Percentiles rank a stretch among this genome's conserved stretches.
These are phyloP conservation scores for Raphanus hybrid DNA, from an alignment of 441 rosid species.

Conservation along the genomic window DNA sequence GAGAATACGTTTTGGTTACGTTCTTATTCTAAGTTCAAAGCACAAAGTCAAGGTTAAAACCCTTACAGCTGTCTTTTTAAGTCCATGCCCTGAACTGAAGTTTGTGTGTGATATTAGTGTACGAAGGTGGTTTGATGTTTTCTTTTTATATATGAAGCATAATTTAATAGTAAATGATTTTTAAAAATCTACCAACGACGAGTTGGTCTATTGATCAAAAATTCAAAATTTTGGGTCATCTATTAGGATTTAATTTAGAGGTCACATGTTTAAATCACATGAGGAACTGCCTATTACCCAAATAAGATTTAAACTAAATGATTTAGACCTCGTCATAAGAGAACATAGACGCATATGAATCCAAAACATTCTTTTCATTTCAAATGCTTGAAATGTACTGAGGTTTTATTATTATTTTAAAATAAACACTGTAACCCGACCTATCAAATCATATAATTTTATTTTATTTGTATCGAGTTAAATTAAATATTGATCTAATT, in stretches of 20 bases:
- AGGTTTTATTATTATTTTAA: too few species aligned
- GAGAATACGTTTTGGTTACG: too few species aligned
- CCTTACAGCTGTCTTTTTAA: too few species aligned
- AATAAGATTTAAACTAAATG: not conserved
- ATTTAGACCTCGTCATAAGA: not conserved
- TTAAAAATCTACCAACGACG: not conserved
- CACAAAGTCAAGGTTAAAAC: too few species aligned
- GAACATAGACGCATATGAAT: not conserved
- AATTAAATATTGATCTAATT: too few species aligned
- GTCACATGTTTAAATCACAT: too few species aligned
- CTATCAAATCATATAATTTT: too few species aligned
- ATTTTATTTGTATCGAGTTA: too few species aligned
- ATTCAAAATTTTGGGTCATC: too few species aligned
- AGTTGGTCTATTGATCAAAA: not conserved
- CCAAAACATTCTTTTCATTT: not conserved
- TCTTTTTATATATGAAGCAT: slow-evolving; percentile 6
- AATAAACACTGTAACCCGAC: too few species aligned
- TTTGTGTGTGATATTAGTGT: slow-evolving; percentile 31
- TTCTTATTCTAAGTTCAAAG: too few species aligned
- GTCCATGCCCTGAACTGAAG: slow-evolving; percentile 19
- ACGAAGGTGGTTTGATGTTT: slow-evolving; percentile 27
- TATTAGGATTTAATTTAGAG: too few species aligned
- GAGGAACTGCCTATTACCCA: not conserved
- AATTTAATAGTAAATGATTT: not conserved
- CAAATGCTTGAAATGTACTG: not conserved